Conservation (phyloP, 139 green algal species). For the Picochlorum sp. region DNA sequence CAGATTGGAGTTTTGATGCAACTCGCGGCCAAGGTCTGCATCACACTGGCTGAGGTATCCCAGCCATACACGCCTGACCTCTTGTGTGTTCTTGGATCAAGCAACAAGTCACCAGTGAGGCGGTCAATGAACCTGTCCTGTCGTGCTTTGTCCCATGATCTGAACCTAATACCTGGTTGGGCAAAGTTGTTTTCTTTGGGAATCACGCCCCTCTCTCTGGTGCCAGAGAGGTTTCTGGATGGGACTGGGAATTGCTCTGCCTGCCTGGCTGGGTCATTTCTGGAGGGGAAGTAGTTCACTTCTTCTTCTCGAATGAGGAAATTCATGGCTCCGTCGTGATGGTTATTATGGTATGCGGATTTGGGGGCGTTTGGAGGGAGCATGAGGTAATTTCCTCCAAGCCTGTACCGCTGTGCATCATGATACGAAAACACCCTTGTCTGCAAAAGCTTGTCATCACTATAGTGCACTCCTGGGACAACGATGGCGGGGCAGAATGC, state of each 20-base stretch:
- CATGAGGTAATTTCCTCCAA: slow-evolving; percentile 94
- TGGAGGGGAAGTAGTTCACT: slow-evolving; percentile 95
- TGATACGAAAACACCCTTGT: slow-evolving; percentile 73
- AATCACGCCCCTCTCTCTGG: slow-evolving; percentile 70
- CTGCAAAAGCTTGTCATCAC: slow-evolving; percentile 94
- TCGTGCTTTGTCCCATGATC: slow-evolving; percentile 61
- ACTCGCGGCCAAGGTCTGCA: slow-evolving; percentile 54
- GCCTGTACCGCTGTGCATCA: slow-evolving; percentile 82
- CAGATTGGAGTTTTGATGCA: slow-evolving; percentile 59
- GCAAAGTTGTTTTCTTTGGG: slow-evolving; percentile 93
- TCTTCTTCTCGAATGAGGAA: slow-evolving; percentile 87
- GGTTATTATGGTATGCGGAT: slow-evolving; percentile 85
- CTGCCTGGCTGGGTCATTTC: slow-evolving; percentile 78
- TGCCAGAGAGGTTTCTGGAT: slow-evolving; percentile 40
- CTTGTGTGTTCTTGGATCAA: slow-evolving; percentile 53
- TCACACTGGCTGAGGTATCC: slow-evolving; percentile 88
- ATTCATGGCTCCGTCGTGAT: slow-evolving; percentile 97
- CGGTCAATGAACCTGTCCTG: slow-evolving; percentile 74
- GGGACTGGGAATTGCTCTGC: slow-evolving; percentile 59
- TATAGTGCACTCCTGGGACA: slow-evolving; percentile 80
- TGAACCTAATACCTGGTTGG: slow-evolving; percentile 66
- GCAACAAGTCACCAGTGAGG: slow-evolving; percentile 55
- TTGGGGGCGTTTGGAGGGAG: slow-evolving; percentile 81
- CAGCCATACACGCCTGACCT: slow-evolving; percentile 82
- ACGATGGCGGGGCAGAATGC: slow-evolving; percentile 72